Base-by-base conservation (phyloP, 495 filamentous ascomycete genomes). In the Penicillium simplicissimum region DNA sequence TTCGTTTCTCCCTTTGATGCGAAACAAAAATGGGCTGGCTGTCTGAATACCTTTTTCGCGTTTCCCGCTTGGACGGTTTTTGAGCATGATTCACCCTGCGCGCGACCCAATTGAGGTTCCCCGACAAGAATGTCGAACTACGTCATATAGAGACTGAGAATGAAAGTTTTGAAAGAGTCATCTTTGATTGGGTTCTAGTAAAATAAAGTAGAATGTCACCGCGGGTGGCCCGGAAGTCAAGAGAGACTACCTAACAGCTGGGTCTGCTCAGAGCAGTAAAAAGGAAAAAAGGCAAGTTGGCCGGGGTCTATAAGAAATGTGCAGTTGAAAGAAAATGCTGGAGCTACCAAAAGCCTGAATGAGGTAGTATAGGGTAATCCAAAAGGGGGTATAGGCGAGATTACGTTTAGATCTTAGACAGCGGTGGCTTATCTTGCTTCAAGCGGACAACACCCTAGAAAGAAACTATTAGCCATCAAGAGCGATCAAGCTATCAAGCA, bases 371-470 rank as follows among this genome's bases (percentile, higher is more conserved):
- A 45, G 9, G 17, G 19, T 21, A 19, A 23, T 33, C 13, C 8
- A 8, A 43, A n/a, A 43, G 52, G 15, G 60, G 64, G 67, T 62
- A 64, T 67, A 58, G 15, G 7, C 17, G 25, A 47, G 13, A 42
- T 49, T 48, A 7, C 13, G 21, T 52, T 47, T 71, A 79, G n/a
- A 79, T 74, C 76, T 79, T 79, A 7, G 76, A 67, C 25, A 69
- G 57, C 58, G 75, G 71, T 11, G 70, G 70, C 55, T 78, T 75
- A 28, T 81, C 75, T 54, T 81, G 78, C 67, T 76, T 77, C 59
- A 81, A 69, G 25, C 78, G 73, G n/a, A 79, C 75, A 36, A 81
- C 78, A 19, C 78, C 78, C 78, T 80, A 35, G 40, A 55, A 21
- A 42, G 9, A 33, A 55, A 55, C 33, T 11, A 11, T 28, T 28